Percentiles rank a stretch among this genome's conserved stretches.
phyloP scores from a whole-genome alignment of 2,329 filamentous ascomycete genomes.

The Microcyclospora pomicola region DNA sequence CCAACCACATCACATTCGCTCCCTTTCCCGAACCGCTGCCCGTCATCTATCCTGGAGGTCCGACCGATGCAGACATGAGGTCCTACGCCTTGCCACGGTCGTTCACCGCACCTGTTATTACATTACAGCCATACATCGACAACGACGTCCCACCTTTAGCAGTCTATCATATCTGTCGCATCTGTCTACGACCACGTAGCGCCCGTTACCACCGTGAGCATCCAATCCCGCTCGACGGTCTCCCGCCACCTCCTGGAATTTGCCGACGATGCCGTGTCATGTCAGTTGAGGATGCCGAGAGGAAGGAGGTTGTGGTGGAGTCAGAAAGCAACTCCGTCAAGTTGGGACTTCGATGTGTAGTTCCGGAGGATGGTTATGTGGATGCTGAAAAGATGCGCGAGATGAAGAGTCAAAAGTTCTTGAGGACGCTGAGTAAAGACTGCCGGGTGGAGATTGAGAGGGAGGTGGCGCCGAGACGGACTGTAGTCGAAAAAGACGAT shows the following conservation, averaged over 20 bases:
- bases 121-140: too few species aligned
- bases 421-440: not conserved
- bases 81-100: too few species aligned
- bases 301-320: constrained; percentile 6
- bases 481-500: not conserved
- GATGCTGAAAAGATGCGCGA: constrained; percentile 7
- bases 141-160: constrained; percentile 15
- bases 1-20: too few species aligned
- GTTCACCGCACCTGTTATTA: too few species aligned
- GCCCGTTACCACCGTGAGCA: constrained; percentile 21
- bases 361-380: constrained; percentile 11
- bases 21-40: too few species aligned
- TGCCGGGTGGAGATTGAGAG: too few species aligned
- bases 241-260: constrained; percentile 20
- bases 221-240: constrained; percentile 18
- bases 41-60: too few species aligned
- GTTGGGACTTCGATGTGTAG: constrained; percentile 14
- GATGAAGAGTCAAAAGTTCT: constrained; percentile 1
- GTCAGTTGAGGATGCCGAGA: constrained; percentile 10
- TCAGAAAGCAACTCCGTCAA: constrained; percentile 14
- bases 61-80: too few species aligned
- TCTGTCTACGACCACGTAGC: constrained; percentile 21
- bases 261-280: constrained; percentile 21
- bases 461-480: too few species aligned
- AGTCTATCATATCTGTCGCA: constrained; percentile 22